A percentile compares a stretch with the other conserved stretches of the same genome.
phyloP scores from a whole-genome alignment of 768 basidiomycete genomes.

The Hydnum rufescens region DNA sequence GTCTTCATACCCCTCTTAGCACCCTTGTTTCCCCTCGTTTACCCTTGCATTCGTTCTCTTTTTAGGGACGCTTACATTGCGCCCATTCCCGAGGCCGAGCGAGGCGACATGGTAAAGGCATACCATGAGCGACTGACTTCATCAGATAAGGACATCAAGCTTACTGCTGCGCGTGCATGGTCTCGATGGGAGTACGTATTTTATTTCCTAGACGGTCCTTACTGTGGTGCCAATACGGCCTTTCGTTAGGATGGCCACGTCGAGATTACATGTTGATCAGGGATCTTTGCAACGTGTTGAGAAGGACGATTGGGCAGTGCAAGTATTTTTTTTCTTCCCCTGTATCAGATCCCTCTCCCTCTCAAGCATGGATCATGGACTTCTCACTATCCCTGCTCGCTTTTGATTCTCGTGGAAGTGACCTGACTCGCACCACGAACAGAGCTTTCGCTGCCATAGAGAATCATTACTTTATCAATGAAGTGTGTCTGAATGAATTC shows the following conservation, averaged over 20 bases:
- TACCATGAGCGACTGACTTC: slow-evolving; percentile 69
- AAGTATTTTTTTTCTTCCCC: slow-evolving; percentile 13
- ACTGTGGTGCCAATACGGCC: not conserved
- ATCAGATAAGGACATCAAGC: slow-evolving; percentile 39
- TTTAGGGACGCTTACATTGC: slow-evolving; percentile 65
- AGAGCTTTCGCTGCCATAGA: slow-evolving; percentile 80
- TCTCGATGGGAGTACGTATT: slow-evolving; percentile 72
- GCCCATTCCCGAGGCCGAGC: slow-evolving; percentile 61
- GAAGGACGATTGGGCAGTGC: slow-evolving; percentile 61
- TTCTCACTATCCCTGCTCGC: slow-evolving; percentile 6
- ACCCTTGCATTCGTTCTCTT: not conserved
- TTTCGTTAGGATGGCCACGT: slow-evolving; percentile 55
- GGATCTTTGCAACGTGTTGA: slow-evolving; percentile 47
- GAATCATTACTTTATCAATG: slow-evolving; percentile 80
- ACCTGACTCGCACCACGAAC: no score
- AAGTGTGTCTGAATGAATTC: slow-evolving; percentile 23
- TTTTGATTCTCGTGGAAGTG: no score
- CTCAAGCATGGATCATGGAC: not conserved
- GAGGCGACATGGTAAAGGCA: slow-evolving; percentile 61
- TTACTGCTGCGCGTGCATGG: slow-evolving; percentile 68
- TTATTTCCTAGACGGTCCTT: no score
- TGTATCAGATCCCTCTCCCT: slow-evolving; percentile 1
- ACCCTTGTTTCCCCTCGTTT: not conserved
- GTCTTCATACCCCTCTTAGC: not conserved
- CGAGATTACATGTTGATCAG: slow-evolving; percentile 49